Evolutionary conservation across 805 yeast species (phyloP).

Genomic region (Schwanniomyces occidentalis): DNA sequence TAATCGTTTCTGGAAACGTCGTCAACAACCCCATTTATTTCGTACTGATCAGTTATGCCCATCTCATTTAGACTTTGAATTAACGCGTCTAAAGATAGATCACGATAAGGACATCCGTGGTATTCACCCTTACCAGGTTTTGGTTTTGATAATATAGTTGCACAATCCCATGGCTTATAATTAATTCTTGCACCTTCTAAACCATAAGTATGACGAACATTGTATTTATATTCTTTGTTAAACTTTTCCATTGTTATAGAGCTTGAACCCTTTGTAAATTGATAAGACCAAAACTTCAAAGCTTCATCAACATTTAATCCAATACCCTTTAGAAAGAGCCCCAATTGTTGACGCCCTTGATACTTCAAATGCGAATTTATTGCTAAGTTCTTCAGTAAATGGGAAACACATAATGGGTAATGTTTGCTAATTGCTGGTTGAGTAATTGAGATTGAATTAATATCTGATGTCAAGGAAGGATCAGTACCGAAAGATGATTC

Average conservation of each 20-base stretch:
- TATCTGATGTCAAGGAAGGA: constrained; percentile 34
- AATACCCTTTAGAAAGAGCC: constrained; percentile 82
- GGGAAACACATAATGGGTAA: constrained; percentile 80
- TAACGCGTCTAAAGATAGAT: constrained; percentile 65
- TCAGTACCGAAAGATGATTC: constrained; percentile 49
- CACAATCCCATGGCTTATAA: constrained; percentile 85
- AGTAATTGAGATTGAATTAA: constrained; percentile 64
- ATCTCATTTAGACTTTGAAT: constrained; percentile 54
- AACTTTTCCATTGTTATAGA: constrained; percentile 68
- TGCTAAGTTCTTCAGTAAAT: constrained; percentile 62
- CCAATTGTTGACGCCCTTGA: constrained; percentile 81
- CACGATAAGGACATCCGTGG: constrained; percentile 95
- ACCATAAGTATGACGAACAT: constrained; percentile 87
- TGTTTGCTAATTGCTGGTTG: constrained; percentile 55
- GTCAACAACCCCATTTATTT: constrained; percentile 62
- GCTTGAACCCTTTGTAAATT: constrained; percentile 58
- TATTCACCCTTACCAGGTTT: constrained; percentile 66
- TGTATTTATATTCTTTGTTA: constrained; percentile 85
- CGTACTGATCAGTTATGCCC: constrained; percentile 62
- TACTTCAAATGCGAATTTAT: constrained; percentile 74
- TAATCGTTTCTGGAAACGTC: constrained; percentile 68
- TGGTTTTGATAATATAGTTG: constrained; percentile 69
- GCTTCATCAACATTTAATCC: constrained; percentile 90
- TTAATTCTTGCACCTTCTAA: constrained; percentile 86
- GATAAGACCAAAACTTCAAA: constrained; percentile 74